Evolutionary conservation across 73 alveolate species (phyloP), one percentile per base, ranked within the genome.

Genomic region (Diophrys sp.): DNA sequence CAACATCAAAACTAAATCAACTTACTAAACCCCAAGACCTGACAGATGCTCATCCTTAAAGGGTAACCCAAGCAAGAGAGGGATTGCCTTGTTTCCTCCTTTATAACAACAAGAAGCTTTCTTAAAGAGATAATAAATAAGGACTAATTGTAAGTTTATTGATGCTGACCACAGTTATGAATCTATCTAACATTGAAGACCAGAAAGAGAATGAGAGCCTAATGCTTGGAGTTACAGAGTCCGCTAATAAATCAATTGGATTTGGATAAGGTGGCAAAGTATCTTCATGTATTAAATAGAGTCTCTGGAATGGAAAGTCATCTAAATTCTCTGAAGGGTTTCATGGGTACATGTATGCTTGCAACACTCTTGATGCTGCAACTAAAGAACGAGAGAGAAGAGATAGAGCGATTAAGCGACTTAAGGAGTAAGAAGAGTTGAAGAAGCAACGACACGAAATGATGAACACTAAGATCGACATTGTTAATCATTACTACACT

Each of bases 221-320:
- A 5, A 44, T 11, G 18, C 62, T 18, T 11, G 18, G 5, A 44
- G 62, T 18, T 18, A 44, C n/a, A 44, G 62, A 44, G 5, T 18
- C n/a, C n/a, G n/a, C n/a, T n/a, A n/a, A n/a, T n/a, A n/a, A n/a
- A 44, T 44, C 62, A 44, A 11, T 44, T 44, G 18, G 18, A 44
- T n/a, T n/a, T n/a, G 62, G 62, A 18, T 11, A 44, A 44, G n/a
- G 62, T 18, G 18, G 62, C 62, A 44, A 44, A 5, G 5, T 44
- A 44, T 44, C 62, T 44, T 44, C 62, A 11, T 18, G 5, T 11
- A n/a, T n/a, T 18, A 44, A 44, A 18, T 11, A 44, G 18, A 44
- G 62, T 44, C 62, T 44, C 18, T 62, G 72, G 75, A 68, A 68
- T 2, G 75, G 75, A 31, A 68, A 68, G 24, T 68, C 75, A 5